Evolutionary conservation across 164 flowering plant genomes (phyloP), one percentile per base, ranked within the genome.

Genomic region (Liquidambar formosana): DNA sequence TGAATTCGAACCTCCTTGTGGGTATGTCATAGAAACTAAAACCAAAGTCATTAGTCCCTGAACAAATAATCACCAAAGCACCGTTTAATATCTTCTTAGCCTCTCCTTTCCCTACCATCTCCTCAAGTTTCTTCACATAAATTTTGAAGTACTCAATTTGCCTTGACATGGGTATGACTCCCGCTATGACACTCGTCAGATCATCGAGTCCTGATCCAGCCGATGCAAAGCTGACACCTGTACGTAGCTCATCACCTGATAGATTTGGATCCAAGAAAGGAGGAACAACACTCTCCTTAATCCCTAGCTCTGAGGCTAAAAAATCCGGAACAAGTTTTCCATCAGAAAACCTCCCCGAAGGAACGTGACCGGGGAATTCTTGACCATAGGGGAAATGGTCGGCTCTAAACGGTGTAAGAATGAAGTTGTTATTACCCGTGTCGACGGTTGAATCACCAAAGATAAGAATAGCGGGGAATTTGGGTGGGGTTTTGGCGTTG

Each of bases 381-480:
- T 19, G 28, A 0, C 96, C 96, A 54, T 85, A 90, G 0, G 91
- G 91, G 0, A 3, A 23, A 66, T 77, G 81, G 43, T 86, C 63
- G 49, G 65, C 75, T 65, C 57, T 71, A 8, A 73, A 14, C 0
- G 66, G 0, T 0, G 89, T 75, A 0, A 28, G 1, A 4, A 88
- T 53, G 71, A 67, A 80, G 75, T 88, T 88, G 81, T 90, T 90
- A 44, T 84, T 88, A 15, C 91, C 95, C 0, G 89, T 72, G 58
- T 88, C 95, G 0, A 84, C 84, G 0, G 86, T 74, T 12, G 90
- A 89, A 62, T 89, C 94, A 0, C 94, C 95, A 25, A 90, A 90
- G 41, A 81, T 26, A 1, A 86, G 73, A 61, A 86, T 66, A 63
- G 88, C 85, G 1, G 86, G 73, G 65, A 84, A 81, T 46, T 48